phyloP scores from a whole-genome alignment of 169 alveolate species.

The Plasmodium billcollinsi region DNA sequence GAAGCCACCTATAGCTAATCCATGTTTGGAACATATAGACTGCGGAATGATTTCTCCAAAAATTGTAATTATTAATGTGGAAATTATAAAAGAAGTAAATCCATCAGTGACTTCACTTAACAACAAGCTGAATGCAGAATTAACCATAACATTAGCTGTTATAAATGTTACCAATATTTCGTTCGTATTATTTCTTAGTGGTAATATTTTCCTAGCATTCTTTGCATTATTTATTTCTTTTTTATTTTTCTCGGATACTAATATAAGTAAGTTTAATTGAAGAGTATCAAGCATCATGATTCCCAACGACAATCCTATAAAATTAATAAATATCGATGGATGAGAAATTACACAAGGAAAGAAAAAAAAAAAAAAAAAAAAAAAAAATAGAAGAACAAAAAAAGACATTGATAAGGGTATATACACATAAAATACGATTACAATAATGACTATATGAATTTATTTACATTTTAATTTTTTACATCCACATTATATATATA shows the following conservation, averaged over 20 bases:
- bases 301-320: constrained; percentile 90
- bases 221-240: constrained; percentile 83
- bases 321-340: not conserved
- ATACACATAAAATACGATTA: not conserved
- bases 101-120: constrained; percentile 89
- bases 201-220: constrained; percentile 89
- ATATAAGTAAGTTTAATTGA: constrained; percentile 88
- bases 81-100: constrained; percentile 86
- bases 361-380: not conserved
- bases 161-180: constrained; percentile 89
- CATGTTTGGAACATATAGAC: constrained; percentile 90
- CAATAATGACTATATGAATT: not conserved
- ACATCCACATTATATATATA: not conserved
- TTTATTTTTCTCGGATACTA: constrained; percentile 81
- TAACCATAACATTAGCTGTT: constrained; percentile 91
- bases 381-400: not conserved
- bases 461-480: not conserved
- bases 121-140: constrained; percentile 89
- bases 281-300: constrained; percentile 90
- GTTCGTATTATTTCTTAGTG: constrained; percentile 90
- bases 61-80: constrained; percentile 88
- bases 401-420: not conserved
- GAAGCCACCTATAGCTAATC: constrained; percentile 89
- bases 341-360: not conserved
- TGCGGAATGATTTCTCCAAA: constrained; percentile 93